A percentile compares a stretch with the other conserved stretches of the same genome.
Evolutionary conservation across 805 yeast species (phyloP).

Genomic region (Spathaspora boniae): DNA sequence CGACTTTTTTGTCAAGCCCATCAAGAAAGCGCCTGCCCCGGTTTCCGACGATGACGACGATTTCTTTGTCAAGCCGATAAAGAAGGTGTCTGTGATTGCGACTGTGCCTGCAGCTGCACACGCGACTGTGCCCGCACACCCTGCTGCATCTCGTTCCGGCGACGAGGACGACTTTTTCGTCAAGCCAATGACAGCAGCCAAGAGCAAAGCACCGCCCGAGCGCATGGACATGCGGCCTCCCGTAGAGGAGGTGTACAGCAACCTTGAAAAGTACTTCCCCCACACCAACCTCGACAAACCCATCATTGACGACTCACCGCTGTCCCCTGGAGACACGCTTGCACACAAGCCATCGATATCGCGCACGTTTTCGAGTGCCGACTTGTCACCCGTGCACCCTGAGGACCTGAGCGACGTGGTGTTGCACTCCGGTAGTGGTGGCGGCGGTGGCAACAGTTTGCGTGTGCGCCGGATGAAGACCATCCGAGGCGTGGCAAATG

Average conservation of each 20-base stretch:
- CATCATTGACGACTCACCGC: conserved; percentile 67
- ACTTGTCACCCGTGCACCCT: conserved; percentile 33
- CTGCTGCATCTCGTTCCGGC: conserved; percentile 20
- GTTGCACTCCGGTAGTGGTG: too few species aligned
- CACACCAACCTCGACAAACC: conserved; percentile 89
- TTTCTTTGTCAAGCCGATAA: conserved; percentile 13
- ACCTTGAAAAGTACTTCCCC: conserved; percentile 90
- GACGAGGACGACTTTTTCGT: conserved; percentile 31
- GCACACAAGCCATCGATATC: conserved; percentile 32
- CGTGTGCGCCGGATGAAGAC: conserved; percentile 74
- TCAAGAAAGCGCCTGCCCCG: conserved; percentile 2
- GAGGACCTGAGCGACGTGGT: too few species aligned
- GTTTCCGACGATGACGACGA: conserved; percentile 10
- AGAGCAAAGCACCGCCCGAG: conserved; percentile 2
- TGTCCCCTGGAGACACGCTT: conserved; percentile 47
- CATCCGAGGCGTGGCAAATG: conserved; percentile 88
- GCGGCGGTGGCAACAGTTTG: conserved; percentile 38
- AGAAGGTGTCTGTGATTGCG: not conserved
- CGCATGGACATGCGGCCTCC: conserved; percentile 83
- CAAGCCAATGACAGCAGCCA: conserved; percentile 19
- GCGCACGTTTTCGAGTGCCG: conserved; percentile 42
- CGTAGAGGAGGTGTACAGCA: conserved; percentile 87
- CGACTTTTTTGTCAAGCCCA: conserved; percentile 13
- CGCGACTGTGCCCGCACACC: not conserved
- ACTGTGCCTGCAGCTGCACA: not conserved